Evolutionary conservation across 208 protist species (phyloP).

Genomic region (Trypanosoma cruzi): DNA sequence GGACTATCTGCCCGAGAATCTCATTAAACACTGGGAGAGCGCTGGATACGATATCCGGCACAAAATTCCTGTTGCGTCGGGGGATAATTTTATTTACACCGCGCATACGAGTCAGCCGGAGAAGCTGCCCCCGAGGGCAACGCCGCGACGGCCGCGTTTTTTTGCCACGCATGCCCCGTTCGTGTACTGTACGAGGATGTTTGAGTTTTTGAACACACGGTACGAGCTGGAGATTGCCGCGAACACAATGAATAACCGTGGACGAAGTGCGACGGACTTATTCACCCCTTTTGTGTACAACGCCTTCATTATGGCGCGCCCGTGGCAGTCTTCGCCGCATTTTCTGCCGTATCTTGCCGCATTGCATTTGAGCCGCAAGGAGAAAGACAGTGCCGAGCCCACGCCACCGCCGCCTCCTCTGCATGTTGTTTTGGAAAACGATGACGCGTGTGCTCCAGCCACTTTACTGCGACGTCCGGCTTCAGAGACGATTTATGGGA

Average conservation of each 20-base stretch:
- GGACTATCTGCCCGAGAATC: slow-evolving; percentile 27
- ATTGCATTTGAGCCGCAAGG: slow-evolving; percentile 18
- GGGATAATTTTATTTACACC: slow-evolving; percentile 13
- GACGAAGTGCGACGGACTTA: slow-evolving; percentile 35
- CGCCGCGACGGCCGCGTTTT: slow-evolving; percentile 27
- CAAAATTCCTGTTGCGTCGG: slow-evolving; percentile 29
- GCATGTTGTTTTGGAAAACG: slow-evolving; percentile 49
- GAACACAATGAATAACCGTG: slow-evolving; percentile 28
- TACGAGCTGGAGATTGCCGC: slow-evolving; percentile 46
- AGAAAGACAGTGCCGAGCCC: not conserved
- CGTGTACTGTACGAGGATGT: slow-evolving; percentile 66
- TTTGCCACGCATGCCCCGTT: slow-evolving; percentile 68
- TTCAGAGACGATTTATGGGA: slow-evolving; percentile 9
- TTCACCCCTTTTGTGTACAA: slow-evolving; percentile 69
- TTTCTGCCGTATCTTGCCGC: slow-evolving; percentile 43
- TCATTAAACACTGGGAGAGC: slow-evolving; percentile 27
- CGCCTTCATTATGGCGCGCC: slow-evolving; percentile 60
- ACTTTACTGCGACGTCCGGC: slow-evolving; percentile 14
- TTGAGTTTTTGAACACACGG: slow-evolving; percentile 38
- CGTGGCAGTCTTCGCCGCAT: slow-evolving; percentile 52
- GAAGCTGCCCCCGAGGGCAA: slow-evolving; percentile 9
- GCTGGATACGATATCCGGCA: slow-evolving; percentile 13
- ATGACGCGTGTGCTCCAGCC: slow-evolving; percentile 49
- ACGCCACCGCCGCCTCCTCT: slow-evolving; percentile 8
- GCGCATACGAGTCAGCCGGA: not conserved